Evolutionary conservation across 768 basidiomycete species (phyloP).

Genomic region (Chalciporus pseudorubinellus): DNA sequence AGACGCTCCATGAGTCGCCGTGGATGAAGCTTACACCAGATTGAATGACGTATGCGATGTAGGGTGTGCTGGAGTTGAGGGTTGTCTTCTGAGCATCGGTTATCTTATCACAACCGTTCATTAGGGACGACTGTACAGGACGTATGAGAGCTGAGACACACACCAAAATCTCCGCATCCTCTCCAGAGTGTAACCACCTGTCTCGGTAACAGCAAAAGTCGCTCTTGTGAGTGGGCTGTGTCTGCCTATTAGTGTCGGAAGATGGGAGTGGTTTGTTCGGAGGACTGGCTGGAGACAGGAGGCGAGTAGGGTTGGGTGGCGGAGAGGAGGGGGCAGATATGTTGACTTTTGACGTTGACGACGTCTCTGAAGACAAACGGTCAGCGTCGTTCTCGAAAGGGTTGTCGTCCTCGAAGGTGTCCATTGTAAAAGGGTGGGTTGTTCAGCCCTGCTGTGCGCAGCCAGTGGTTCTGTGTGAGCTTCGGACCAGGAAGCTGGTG

Average conservation of each 20-base stretch:
- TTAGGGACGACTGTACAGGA: constrained; percentile 5
- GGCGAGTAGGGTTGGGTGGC: constrained; percentile 39
- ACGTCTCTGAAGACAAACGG: constrained; percentile 35
- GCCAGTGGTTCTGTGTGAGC: background rate
- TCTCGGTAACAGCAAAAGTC: constrained; percentile 80
- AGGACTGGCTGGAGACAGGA: constrained; percentile 49
- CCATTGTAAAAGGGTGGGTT: constrained; percentile 16
- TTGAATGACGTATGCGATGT: constrained; percentile 91
- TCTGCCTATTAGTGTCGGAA: constrained; percentile 51
- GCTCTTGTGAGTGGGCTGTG: constrained; percentile 57
- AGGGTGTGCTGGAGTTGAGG: constrained; percentile 80
- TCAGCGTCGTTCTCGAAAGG: constrained; percentile 54
- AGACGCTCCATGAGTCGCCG: constrained; percentile 1
- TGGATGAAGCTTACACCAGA: constrained; percentile 61
- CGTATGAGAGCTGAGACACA: constrained; percentile 35
- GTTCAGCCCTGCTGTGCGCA: background rate
- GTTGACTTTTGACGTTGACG: constrained; percentile 36
- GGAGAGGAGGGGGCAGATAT: constrained; percentile 58
- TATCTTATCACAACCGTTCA: constrained; percentile 55
- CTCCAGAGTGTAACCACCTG: constrained; percentile 74
- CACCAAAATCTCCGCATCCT: constrained; percentile 74
- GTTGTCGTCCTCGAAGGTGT: constrained; percentile 61
- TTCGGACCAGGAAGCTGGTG: constrained; percentile 1
- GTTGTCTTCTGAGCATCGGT: constrained; percentile 95
- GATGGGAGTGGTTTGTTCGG: constrained; percentile 49